Base-by-base conservation (phyloP, 164 flowering plant genomes). In the Magnolia changhungtana region DNA sequence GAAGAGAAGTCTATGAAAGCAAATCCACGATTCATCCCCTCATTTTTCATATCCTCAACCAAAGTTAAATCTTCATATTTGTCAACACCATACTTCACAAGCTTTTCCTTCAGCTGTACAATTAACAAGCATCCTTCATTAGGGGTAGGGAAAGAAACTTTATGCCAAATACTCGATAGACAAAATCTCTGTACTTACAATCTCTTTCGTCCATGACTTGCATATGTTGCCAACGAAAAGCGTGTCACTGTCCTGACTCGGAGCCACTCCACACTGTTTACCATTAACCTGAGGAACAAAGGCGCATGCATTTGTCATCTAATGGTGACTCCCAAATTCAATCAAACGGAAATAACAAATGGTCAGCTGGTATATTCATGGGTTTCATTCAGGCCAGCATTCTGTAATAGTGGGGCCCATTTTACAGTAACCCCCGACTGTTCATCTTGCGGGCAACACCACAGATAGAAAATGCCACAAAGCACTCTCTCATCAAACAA, bases 241-340 rank as follows among this genome's bases (percentile, higher is more conserved):
- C 64, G 98, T 92, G 75, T 95, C 98, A 75, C 94, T 95, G 83
- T 95, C 98, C 78, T 95, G 96, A 83, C 98, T 93, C 11, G 95
- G 94, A 29, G 96, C 81, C 69, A 91, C 97, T 80, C 98, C 98
- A 88, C 98, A 95, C 63, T 89, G 88, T 84, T 93, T 95, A 66
- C 98, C 98, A 73, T 90, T 83, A 9, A 92, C 90, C 97, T 92
- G 89, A 77, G 13, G 61, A 55, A 55, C 16, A 55, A 55, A 55
- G 13, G 61, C 61, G 1, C 61, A 2, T 10, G 11, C 16, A 16
- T 16, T 16, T 3, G 18, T 16, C 61, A 55, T 55, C 61, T 55
- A 55, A 55, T 8, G 3, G 18, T 10, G 61, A 55, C 61, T 55
- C 61, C 61, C 13, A 8, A 16, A 55, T 55, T 7, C 61, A 13